These are phyloP conservation scores for Phytophthora fragariaefolia DNA, from an alignment of 352 stramenopile species.

Conservation along the genomic window DNA sequence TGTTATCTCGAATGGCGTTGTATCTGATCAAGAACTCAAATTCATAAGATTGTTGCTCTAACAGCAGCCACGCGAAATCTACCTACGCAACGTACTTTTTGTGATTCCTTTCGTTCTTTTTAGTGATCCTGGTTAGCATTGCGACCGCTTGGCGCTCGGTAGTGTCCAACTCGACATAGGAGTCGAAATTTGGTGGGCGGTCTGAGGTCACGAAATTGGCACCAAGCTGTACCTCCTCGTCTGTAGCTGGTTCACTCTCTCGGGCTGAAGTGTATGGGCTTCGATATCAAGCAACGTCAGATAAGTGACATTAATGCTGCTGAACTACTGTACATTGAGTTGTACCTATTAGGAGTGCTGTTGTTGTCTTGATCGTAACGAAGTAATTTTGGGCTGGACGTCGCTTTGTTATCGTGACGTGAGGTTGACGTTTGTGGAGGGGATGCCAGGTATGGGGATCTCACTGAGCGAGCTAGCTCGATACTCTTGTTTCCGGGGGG, in stretches of 20 bases:
- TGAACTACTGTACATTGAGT: neutral
- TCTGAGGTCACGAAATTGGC: neutral
- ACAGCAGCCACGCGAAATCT: neutral
- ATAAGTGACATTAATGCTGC: neutral
- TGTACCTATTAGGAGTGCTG: constrained; percentile 20
- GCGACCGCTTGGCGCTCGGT: constrained; percentile 40
- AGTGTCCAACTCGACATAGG: constrained; percentile 17
- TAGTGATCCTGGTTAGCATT: constrained; percentile 50
- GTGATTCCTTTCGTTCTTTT: constrained; percentile 50
- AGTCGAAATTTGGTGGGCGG: neutral
- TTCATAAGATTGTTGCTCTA: no score
- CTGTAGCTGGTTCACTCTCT: constrained; percentile 43
- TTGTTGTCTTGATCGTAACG: constrained; percentile 23
- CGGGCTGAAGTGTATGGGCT: constrained; percentile 34
- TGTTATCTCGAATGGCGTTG: constrained; percentile 32
- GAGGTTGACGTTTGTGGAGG: constrained; percentile 6
- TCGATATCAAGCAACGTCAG: neutral
- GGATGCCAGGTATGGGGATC: constrained; percentile 18
- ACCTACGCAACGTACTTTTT: constrained; percentile 32
- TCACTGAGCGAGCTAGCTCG: constrained; percentile 16
- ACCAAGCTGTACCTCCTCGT: constrained; percentile 31
- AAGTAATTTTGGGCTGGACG: neutral
- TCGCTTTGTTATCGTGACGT: constrained; percentile 20
- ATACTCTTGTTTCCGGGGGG: constrained; percentile 15
- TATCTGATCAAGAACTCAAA: constrained; percentile 31